A percentile compares a stretch with the other conserved stretches of the same genome.
Evolutionary conservation across 805 yeast genomes (phyloP).

Genomic region (Yarrowia divulgata): DNA sequence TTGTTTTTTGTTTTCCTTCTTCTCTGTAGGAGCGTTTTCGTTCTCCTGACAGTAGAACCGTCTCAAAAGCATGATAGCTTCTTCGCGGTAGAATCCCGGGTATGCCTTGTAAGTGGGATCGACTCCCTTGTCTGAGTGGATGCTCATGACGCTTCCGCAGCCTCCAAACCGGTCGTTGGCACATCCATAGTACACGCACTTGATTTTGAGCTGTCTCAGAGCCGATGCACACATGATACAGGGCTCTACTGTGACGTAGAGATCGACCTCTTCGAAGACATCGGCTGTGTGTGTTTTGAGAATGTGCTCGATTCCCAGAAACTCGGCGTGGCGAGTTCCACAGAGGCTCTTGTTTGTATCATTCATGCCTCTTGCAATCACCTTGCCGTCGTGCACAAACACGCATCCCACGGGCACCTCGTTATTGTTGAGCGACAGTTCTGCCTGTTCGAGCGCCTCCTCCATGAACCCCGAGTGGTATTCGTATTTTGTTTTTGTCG

Average conservation of each 20-base stretch:
- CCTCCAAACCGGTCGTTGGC: conserved; percentile 97
- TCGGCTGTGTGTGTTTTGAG: conserved; percentile 49
- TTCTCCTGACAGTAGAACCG: conserved; percentile 87
- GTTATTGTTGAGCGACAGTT: conserved; percentile 64
- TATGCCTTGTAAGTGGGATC: conserved; percentile 59
- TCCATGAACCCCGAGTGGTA: conserved; percentile 48
- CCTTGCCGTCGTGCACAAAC: conserved; percentile 60
- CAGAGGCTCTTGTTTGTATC: conserved; percentile 83
- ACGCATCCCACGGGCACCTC: conserved; percentile 91
- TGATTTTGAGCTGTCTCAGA: conserved; percentile 76
- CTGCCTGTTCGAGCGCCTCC: conserved; percentile 57
- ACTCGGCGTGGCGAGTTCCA: conserved; percentile 80
- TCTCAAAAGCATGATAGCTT: conserved; percentile 81
- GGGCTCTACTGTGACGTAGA: conserved; percentile 97
- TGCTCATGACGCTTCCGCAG: conserved; percentile 80
- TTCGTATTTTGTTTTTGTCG: conserved; percentile 28
- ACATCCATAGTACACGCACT: conserved; percentile 84
- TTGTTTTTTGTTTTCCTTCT: conserved; percentile 63
- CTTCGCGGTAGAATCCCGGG: conserved; percentile 82
- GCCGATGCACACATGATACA: conserved; percentile 98
- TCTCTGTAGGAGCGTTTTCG: conserved; percentile 81
- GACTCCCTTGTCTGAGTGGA: conserved; percentile 57
- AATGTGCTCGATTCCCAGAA: conserved; percentile 73
- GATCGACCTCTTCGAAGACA: conserved; percentile 61
- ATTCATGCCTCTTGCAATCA: conserved; percentile 81